Evolutionary conservation across 257 asterid genomes (phyloP).

Genomic region (Plantago major): DNA sequence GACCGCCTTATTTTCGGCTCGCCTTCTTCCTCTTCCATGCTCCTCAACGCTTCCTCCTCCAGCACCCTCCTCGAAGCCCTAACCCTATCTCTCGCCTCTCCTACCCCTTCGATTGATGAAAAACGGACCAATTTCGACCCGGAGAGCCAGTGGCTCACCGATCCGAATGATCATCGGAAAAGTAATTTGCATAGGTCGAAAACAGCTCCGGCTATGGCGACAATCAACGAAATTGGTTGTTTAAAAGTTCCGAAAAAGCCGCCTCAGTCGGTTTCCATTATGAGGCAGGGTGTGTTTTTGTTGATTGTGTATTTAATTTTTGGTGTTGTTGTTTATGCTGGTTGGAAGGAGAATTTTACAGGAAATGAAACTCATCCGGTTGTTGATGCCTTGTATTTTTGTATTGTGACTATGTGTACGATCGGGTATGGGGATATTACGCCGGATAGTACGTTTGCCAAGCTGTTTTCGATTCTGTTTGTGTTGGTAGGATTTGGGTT

Average conservation of each 20-base stretch:
- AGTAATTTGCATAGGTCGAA: conserved; percentile 38
- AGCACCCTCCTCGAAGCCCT: conserved; percentile 20
- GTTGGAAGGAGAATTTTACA: conserved; percentile 49
- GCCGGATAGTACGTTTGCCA: conserved; percentile 59
- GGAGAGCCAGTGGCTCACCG: conserved; percentile 27
- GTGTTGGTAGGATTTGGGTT: conserved; percentile 96
- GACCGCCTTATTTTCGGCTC: conserved; percentile 31
- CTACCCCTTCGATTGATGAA: conserved; percentile 5
- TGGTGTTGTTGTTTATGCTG: conserved; percentile 71
- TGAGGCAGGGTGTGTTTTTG: conserved; percentile 62
- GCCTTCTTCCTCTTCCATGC: conserved; percentile 3
- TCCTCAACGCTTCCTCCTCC: conserved; percentile 11
- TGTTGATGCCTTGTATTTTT: conserved; percentile 90
- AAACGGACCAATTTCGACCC: conserved; percentile 16
- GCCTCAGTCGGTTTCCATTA: conserved; percentile 42
- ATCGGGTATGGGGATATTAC: conserved; percentile 97
- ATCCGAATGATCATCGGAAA: conserved; percentile 24
- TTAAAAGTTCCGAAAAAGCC: conserved; percentile 43
- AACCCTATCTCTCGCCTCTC: conserved; percentile 8
- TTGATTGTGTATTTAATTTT: conserved; percentile 64
- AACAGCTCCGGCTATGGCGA: conserved; percentile 43
- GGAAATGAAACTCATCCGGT: conserved; percentile 71
- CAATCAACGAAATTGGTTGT: conserved; percentile 35
- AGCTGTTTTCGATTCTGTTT: conserved; percentile 72
- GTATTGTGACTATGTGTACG: conserved; percentile 97